Evolutionary conservation across 1,139 yeast genomes (phyloP).

Genomic region (Sugiyamaella sp.): DNA sequence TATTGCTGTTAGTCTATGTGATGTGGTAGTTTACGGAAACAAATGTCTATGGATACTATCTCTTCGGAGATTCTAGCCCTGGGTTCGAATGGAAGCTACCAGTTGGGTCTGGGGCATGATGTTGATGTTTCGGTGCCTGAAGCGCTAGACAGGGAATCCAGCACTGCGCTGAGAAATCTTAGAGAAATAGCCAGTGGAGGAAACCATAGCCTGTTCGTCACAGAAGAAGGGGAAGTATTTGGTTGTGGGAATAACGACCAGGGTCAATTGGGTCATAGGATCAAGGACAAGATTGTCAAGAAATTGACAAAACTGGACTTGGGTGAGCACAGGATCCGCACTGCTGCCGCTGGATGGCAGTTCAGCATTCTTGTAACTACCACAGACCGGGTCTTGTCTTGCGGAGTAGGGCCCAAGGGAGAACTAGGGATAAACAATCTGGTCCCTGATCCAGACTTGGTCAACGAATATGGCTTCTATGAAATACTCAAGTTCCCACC

Average conservation of each 20-base stretch:
- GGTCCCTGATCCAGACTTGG: constrained; percentile 9
- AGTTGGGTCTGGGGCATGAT: constrained; percentile 65
- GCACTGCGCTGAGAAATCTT: constrained; percentile 12
- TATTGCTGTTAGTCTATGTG: too few species aligned
- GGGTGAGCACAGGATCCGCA: not conserved
- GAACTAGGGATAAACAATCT: constrained; percentile 66
- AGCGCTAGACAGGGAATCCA: constrained; percentile 35
- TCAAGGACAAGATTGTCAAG: not conserved
- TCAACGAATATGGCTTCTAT: not conserved
- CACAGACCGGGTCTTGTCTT: constrained; percentile 49
- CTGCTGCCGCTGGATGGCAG: constrained; percentile 75
- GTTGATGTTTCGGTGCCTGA: constrained; percentile 53
- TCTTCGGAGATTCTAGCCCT: constrained; percentile 49
- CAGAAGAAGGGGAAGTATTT: constrained; percentile 55
- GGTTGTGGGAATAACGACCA: constrained; percentile 61
- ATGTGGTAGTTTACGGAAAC: not conserved
- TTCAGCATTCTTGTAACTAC: constrained; percentile 57
- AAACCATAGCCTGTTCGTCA: constrained; percentile 72
- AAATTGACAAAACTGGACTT: not conserved
- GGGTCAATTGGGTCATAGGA: constrained; percentile 56
- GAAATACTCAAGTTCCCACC: constrained; percentile 29
- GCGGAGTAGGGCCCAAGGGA: constrained; percentile 72
- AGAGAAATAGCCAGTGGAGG: constrained; percentile 66
- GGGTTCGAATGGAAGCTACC: constrained; percentile 85
- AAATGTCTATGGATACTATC: not conserved